Evolutionary conservation across 345 rosid genomes (phyloP).

Genomic region (Chamaenerion angustifolium): DNA sequence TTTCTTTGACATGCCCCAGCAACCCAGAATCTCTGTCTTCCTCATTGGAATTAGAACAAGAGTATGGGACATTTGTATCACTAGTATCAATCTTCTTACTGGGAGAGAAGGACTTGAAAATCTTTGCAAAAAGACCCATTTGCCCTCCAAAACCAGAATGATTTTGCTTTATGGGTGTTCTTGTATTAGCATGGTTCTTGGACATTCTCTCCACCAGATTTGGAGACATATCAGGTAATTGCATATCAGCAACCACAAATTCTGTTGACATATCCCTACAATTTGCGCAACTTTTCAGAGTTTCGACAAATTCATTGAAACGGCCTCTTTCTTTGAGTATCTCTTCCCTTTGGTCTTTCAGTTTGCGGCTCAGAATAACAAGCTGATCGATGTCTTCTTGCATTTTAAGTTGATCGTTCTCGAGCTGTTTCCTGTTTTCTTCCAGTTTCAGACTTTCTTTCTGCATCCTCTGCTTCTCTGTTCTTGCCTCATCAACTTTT

Average conservation of each 20-base stretch:
- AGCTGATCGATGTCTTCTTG: slow-evolving; percentile 54
- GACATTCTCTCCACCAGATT: slow-evolving; percentile 17
- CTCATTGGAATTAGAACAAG: slow-evolving; percentile 7
- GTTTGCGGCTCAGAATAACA: slow-evolving; percentile 37
- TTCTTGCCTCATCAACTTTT: slow-evolving; percentile 38
- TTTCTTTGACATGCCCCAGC: slow-evolving; percentile 9
- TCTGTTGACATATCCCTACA: slow-evolving; percentile 47
- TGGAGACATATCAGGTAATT: slow-evolving; percentile 28
- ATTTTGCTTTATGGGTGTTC: slow-evolving; percentile 17
- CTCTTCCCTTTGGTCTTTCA: slow-evolving; percentile 40
- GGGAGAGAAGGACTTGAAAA: slow-evolving; percentile 54
- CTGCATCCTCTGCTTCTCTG: slow-evolving; percentile 28
- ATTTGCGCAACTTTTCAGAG: slow-evolving; percentile 36
- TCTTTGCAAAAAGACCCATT: slow-evolving; percentile 27
- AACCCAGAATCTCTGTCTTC: slow-evolving; percentile 17
- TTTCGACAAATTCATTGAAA: slow-evolving; percentile 52
- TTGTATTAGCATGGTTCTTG: slow-evolving; percentile 15
- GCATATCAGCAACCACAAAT: slow-evolving; percentile 46
- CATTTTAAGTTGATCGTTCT: slow-evolving; percentile 42
- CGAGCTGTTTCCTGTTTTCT: slow-evolving; percentile 33
- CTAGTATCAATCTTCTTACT: slow-evolving; percentile 23
- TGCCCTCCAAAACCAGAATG: slow-evolving; percentile 4
- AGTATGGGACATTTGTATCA: slow-evolving; percentile 16
- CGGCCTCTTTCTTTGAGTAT: slow-evolving; percentile 30
- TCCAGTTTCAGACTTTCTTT: slow-evolving; percentile 37